A percentile compares a stretch with the other conserved stretches of the same genome.
Conservation (phyloP, 2,329 filamentous ascomycete genomes). For the Teratosphaeria gauchensis region DNA sequence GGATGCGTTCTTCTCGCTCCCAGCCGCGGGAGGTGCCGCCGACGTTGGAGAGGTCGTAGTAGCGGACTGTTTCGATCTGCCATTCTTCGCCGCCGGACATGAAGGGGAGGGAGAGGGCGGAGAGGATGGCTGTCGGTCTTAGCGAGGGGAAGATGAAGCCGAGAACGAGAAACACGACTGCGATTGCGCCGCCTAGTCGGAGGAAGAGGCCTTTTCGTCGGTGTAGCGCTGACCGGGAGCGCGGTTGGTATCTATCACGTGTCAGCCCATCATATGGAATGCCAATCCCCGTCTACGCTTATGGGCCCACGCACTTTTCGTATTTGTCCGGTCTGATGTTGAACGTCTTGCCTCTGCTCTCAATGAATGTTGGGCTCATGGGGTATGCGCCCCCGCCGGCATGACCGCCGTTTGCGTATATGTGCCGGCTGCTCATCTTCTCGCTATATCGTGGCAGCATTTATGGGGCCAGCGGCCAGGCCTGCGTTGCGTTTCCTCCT, state of each 20-base stretch:
- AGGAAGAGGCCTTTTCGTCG: slow-evolving; percentile 64
- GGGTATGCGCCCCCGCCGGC: slow-evolving; percentile 34
- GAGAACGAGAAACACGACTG: slow-evolving; percentile 50
- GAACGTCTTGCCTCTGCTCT: slow-evolving; percentile 44
- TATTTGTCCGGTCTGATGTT: slow-evolving; percentile 87
- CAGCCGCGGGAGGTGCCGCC: slow-evolving; percentile 87
- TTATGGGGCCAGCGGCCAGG: not conserved
- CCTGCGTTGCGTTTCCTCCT: not conserved
- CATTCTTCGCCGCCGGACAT: slow-evolving; percentile 56
- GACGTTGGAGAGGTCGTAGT: slow-evolving; percentile 89
- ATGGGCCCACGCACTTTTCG: slow-evolving; percentile 22
- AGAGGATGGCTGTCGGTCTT: slow-evolving; percentile 47
- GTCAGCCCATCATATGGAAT: slow-evolving; percentile 2
- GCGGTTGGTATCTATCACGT: slow-evolving; percentile 65
- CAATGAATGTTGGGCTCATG: slow-evolving; percentile 9
- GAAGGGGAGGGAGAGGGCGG: slow-evolving; percentile 58
- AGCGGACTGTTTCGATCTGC: slow-evolving; percentile 87
- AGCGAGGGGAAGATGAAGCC: slow-evolving; percentile 71
- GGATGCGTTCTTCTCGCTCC: slow-evolving; percentile 91
- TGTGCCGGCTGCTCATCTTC: not conserved
- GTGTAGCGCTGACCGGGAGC: slow-evolving; percentile 57
- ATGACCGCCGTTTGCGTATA: not conserved
- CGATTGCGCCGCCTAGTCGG: slow-evolving; percentile 51
- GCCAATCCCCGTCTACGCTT: not conserved
- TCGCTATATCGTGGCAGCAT: not conserved